Percentiles rank a stretch among this genome's conserved stretches.
Conservation (phyloP, 139 green algal species). For the Coelastrella sp. region DNA sequence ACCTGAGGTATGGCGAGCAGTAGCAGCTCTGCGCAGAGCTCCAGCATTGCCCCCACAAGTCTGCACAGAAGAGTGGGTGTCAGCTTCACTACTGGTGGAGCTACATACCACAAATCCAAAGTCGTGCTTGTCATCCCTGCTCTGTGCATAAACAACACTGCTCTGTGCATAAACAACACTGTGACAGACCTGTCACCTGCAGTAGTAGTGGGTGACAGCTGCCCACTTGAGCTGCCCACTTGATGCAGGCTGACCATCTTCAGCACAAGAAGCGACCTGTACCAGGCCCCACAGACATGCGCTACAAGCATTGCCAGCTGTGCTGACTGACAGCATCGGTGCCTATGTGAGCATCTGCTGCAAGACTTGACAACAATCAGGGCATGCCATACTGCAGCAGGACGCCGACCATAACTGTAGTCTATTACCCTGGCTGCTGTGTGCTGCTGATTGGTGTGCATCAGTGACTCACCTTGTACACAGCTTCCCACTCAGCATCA, state of each 20-base stretch:
- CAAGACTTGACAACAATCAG: background rate
- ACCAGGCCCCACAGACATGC: too few relatives aligned
- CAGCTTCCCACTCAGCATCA: background rate
- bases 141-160: background rate
- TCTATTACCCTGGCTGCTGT: too few relatives aligned
- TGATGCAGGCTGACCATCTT: background rate
- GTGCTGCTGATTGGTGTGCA: background rate
- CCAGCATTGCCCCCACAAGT: conserved; percentile 16
- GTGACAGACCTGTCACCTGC: background rate
- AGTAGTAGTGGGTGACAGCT: background rate
- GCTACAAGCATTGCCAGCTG: background rate
- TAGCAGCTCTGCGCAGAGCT: background rate
- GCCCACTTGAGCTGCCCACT: background rate
- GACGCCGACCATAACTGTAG: background rate
- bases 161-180: background rate
- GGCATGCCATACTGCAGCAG: background rate
- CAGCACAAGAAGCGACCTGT: background rate
- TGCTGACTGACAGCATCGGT: background rate
- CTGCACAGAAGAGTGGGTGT: background rate
- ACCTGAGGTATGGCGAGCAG: background rate
- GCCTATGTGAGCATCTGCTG: background rate
- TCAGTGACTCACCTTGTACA: conserved; percentile 20
- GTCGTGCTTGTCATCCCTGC: conserved; percentile 1
- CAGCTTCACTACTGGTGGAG: background rate
- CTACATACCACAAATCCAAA: background rate